Conservation (phyloP, 2,329 filamentous ascomycete species). For the Colletotrichum endophyticum region DNA sequence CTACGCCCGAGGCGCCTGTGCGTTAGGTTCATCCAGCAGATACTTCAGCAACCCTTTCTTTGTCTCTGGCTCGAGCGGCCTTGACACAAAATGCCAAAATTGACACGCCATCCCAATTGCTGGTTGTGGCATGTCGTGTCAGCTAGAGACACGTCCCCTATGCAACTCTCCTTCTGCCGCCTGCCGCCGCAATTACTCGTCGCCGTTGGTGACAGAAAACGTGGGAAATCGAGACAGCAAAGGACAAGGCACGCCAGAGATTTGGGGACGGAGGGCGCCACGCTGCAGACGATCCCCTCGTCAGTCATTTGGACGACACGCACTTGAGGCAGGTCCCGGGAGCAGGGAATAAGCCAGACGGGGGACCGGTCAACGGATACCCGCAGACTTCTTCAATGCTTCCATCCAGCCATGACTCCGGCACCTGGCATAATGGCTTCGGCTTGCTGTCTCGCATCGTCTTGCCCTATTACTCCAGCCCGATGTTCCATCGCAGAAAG, state of each 20-base stretch:
- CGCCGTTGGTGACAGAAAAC: not conserved
- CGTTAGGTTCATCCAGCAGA: not conserved
- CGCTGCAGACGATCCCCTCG: not conserved
- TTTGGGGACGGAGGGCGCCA: not conserved
- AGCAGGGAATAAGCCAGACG: conserved; percentile 12
- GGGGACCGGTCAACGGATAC: not conserved
- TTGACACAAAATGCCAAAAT: not conserved
- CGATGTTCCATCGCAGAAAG: not conserved
- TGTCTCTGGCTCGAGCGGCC: not conserved
- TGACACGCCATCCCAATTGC: not conserved
- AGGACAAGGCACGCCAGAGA: not conserved
- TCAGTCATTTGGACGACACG: conserved; percentile 5
- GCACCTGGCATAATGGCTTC: not conserved
- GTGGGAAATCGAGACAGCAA: not conserved
- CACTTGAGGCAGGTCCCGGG: not conserved
- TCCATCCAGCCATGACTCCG: conserved; percentile 13
- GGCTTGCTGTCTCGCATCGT: not conserved
- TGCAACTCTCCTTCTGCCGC: not conserved
- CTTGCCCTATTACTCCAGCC: not conserved
- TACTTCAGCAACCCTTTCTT: not conserved
- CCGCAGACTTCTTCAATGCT: conserved; percentile 11
- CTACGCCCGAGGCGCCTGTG: not conserved
- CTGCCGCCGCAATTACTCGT: not conserved
- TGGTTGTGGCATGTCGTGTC: not conserved
- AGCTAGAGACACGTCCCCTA: not conserved